Evolutionary conservation across 352 stramenopile genomes (phyloP), one percentile per base, ranked within the genome.

Genomic region (Phytophthora vignae): DNA sequence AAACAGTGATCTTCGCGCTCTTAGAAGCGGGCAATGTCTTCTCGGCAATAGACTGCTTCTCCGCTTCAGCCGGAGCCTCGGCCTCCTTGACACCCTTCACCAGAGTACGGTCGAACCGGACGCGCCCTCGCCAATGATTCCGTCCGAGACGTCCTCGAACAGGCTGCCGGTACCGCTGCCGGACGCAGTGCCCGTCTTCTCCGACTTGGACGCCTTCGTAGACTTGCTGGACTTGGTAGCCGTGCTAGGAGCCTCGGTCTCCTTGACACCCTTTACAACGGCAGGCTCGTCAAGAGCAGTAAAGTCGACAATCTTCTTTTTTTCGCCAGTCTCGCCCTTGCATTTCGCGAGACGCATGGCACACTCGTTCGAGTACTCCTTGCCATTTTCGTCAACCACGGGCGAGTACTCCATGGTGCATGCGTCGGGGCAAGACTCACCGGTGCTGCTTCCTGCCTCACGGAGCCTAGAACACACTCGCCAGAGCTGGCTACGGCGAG

Each of bases 371-470:
- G 60, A 65, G 44, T 74, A 74, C 6, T 60, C 40, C 12, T 38
- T 27, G 40, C 67, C 67, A 9, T 74, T 69, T 15, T 74, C 67
- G 29, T 74, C 67, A 1, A 55, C 64, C 25, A 74, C 67, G 0
- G 67, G 67, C 11, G 48, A 64, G 53, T 70, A 70, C 2, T 74
- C 67, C 19, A 53, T 69, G 14, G 67, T 69, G 55, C 67, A 74
- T 12, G 33, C 60, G 42, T 70, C 67, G 1, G 67, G 60, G 38
- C 67, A 74, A n/a, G 22, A 52, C 2, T 52, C 31, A 14, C 42
- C 14, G 7, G 48, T 15, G 21, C 31, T 55, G 54, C 52, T 69
- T 15, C 53, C 59, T 29, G 50, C 21, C 54, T 21, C 14, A 10
- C 42, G 19, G 61, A 68, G 40, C 52, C 54, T 31, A 55, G 9